Conservation (phyloP, 2,329 filamentous ascomycete genomes). For the Talaromyces marneffei region DNA sequence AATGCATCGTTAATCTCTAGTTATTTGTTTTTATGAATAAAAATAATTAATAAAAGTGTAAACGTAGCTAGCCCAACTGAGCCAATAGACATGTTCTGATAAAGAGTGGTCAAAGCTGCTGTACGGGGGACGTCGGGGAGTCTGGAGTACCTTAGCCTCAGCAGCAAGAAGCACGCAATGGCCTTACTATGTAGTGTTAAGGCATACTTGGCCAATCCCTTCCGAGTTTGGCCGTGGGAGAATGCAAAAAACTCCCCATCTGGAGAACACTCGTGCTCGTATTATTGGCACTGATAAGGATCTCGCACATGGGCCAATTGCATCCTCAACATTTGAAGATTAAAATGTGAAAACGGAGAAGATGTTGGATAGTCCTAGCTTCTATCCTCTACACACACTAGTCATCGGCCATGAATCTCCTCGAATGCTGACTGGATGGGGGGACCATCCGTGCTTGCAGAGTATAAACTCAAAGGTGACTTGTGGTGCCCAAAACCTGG, state of each 20-base stretch:
- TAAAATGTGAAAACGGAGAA: background rate
- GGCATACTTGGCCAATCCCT: background rate
- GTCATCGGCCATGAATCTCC: background rate
- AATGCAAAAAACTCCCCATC: background rate
- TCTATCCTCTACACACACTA: background rate
- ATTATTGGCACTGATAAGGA: background rate
- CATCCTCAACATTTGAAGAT: background rate
- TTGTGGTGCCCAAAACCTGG: background rate
- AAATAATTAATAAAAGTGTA: background rate
- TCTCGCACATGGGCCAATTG: background rate
- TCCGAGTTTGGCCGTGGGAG: background rate
- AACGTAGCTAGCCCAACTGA: background rate
- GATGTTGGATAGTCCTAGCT: background rate
- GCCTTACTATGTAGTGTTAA: background rate
- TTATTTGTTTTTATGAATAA: background rate
- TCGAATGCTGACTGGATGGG: background rate
- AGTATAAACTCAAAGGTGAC: background rate
- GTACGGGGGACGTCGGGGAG: background rate
- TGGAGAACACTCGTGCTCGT: background rate
- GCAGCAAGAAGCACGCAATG: background rate
- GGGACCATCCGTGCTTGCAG: background rate
- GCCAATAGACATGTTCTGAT: background rate
- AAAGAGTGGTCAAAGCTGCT: background rate
- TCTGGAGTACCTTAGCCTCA: background rate
- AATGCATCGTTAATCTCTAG: background rate